These are phyloP conservation scores for Podaxis sp. DNA, from an alignment of 768 basidiomycete species.

Conservation along the genomic window DNA sequence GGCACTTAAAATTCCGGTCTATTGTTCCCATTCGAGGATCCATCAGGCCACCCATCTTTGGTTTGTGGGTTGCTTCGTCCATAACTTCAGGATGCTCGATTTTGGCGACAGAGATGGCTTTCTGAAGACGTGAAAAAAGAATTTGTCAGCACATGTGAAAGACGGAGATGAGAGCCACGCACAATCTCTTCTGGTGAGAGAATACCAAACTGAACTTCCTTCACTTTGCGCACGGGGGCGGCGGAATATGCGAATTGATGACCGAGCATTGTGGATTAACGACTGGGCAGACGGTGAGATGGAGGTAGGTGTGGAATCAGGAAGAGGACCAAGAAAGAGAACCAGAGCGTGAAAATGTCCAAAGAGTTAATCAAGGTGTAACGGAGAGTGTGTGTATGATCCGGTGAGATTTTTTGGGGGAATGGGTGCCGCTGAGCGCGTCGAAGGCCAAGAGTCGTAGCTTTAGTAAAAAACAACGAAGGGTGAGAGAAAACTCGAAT, in stretches of 20 bases:
- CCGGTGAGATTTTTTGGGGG: slow-evolving; percentile 23
- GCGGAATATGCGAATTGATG: slow-evolving; percentile 91
- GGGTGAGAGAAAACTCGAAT: slow-evolving; percentile 23
- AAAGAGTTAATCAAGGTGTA: slow-evolving; percentile 24
- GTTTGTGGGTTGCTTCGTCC: slow-evolving; percentile 89
- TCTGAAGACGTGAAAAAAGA: slow-evolving; percentile 45
- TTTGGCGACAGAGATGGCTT: slow-evolving; percentile 98
- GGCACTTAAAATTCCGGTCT: slow-evolving; percentile 97
- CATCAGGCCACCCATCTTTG: slow-evolving; percentile 92
- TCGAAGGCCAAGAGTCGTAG: slow-evolving; percentile 24
- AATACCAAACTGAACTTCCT: slow-evolving; percentile 98
- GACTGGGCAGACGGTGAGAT: slow-evolving; percentile 9
- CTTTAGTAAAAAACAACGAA: slow-evolving; percentile 22
- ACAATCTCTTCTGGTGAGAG: slow-evolving; percentile 99
- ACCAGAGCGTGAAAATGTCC: slow-evolving; percentile 22
- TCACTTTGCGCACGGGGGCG: slow-evolving; percentile 92
- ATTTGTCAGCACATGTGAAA: slow-evolving; percentile 13
- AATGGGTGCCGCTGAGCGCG: slow-evolving; percentile 27
- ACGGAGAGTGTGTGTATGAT: slow-evolving; percentile 19
- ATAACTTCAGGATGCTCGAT: slow-evolving; percentile 98
- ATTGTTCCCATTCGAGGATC: slow-evolving; percentile 98
- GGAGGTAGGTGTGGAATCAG: slow-evolving; percentile 13
- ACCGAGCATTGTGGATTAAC: slow-evolving; percentile 60
- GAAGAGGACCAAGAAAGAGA: slow-evolving; percentile 15
- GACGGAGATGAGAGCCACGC: slow-evolving; percentile 27